phyloP scores from a whole-genome alignment of 345 rosid genomes.

The Arabidopsis suecica region DNA sequence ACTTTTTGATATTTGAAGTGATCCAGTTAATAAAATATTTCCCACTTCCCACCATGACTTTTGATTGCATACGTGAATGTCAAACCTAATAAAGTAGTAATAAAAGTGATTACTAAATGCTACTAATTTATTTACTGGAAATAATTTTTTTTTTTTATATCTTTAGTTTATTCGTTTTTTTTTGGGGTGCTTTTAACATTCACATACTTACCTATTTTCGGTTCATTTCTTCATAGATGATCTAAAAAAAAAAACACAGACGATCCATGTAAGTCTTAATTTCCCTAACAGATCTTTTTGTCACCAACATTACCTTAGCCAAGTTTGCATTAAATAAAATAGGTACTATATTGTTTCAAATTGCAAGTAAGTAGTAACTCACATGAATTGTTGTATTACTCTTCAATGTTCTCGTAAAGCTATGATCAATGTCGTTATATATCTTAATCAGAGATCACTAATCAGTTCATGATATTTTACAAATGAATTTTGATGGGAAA shows the following conservation, averaged over 20 bases:
- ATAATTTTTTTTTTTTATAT: not conserved
- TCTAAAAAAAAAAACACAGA: not conserved
- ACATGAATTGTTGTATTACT: not conserved
- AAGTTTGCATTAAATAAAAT: not conserved
- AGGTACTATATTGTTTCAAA: not conserved
- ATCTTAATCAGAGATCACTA: no score
- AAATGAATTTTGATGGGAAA: no score
- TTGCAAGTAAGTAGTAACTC: not conserved
- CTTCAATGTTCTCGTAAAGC: not conserved
- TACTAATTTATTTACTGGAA: not conserved
- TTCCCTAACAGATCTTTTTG: not conserved
- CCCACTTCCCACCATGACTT: slow-evolving; percentile 35
- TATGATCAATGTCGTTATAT: not conserved
- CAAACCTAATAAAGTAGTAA: slow-evolving; percentile 44
- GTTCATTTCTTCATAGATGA: not conserved
- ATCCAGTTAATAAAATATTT: slow-evolving; percentile 11
- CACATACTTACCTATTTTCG: not conserved
- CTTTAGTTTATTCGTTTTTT: not conserved
- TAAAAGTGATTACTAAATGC: slow-evolving; percentile 15
- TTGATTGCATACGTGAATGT: slow-evolving; percentile 35
- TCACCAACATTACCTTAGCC: not conserved
- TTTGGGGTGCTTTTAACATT: slow-evolving; percentile 1
- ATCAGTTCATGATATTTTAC: no score
- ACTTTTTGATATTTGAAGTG: not conserved
- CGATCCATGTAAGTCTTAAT: not conserved